Conservation (phyloP, 805 yeast genomes). For the Candida silvicultrix region DNA sequence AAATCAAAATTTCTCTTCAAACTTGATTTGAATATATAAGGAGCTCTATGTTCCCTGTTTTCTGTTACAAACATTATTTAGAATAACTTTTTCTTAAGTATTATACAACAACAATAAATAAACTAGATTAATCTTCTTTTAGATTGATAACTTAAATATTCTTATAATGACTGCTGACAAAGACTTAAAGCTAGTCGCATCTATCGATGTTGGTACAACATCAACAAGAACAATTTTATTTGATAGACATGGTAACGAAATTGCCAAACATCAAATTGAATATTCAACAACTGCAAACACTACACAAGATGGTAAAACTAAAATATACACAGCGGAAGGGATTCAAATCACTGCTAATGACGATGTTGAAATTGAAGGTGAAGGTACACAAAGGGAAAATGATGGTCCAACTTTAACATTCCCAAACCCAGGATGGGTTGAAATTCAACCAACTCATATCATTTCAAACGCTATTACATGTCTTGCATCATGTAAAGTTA, state of each 20-base stretch:
- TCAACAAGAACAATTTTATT: slow-evolving; percentile 86
- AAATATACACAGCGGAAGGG: slow-evolving; percentile 71
- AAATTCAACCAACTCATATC: slow-evolving; percentile 82
- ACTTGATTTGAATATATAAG: too few relatives aligned
- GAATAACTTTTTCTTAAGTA: too few relatives aligned
- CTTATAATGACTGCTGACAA: slow-evolving; percentile 11
- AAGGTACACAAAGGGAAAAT: slow-evolving; percentile 23
- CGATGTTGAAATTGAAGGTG: slow-evolving; percentile 57
- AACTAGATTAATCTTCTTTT: too few relatives aligned
- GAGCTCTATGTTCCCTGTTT: neutral
- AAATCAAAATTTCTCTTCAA: too few relatives aligned
- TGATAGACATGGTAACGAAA: slow-evolving; percentile 62
- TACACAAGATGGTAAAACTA: slow-evolving; percentile 39
- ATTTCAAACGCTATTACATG: slow-evolving; percentile 78
- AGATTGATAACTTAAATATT: neutral
- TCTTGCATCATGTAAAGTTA: slow-evolving; percentile 55
- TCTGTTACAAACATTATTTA: too few relatives aligned
- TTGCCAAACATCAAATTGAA: slow-evolving; percentile 87
- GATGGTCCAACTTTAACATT: slow-evolving; percentile 66
- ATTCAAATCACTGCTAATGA: slow-evolving; percentile 52
- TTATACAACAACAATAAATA: neutral
- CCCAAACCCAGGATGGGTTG: slow-evolving; percentile 90
- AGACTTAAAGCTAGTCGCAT: slow-evolving; percentile 38
- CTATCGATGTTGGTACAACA: slow-evolving; percentile 89
- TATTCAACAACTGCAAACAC: slow-evolving; percentile 65